Base-by-base conservation (phyloP, 192 early-diverging fungal genomes). In the Coemansia sp. region DNA sequence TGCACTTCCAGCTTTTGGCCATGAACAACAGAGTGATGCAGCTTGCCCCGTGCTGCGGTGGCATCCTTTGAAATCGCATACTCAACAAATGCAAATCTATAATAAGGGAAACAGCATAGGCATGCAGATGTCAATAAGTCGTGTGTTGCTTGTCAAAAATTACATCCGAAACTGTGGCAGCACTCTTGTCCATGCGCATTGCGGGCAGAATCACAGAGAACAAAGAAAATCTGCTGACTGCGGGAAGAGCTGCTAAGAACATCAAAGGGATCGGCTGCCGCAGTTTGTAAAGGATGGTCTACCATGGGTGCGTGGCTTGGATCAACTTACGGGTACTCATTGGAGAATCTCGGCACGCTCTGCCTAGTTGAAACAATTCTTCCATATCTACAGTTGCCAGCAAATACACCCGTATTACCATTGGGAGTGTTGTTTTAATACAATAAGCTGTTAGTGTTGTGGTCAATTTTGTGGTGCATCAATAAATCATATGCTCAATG, bases 11-110 rank as follows among this genome's bases (percentile, higher is more conserved):
- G 58, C 14, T 57, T 23, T n/a, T 63, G 27, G 12, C 65, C 65
- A 12, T 61, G 62, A 11, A 80, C 25, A 25, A 65, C 19, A 11
- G 68, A 49, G 31, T 72, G 61, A 27, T 71, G 65, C 59, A 80
- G 54, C 39, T 64, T 71, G 55, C 64, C 57, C 29, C 77, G 72
- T 9, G 72, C 72, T 10, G 57, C 19, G 7, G 72, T 73, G 31
- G 77, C 77, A 50, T 71, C 65, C 43, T 50, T 72, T 8, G 69
- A 68, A 16, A 47, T 35, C 6, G 67, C 64, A 51, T 71, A 80
- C 17, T 75, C 77, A 51, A 80, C 53, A 49, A 80, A 75, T 45
- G 77, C 68, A 64, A 62, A 71, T 62, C 77, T 80, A 80, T 48
- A 45, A n/a, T n/a, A 45, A 45, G 31, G 31, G 31, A 45, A 67